phyloP scores from a whole-genome alignment of 257 asterid species.

The Gynochthodes officinalis region DNA sequence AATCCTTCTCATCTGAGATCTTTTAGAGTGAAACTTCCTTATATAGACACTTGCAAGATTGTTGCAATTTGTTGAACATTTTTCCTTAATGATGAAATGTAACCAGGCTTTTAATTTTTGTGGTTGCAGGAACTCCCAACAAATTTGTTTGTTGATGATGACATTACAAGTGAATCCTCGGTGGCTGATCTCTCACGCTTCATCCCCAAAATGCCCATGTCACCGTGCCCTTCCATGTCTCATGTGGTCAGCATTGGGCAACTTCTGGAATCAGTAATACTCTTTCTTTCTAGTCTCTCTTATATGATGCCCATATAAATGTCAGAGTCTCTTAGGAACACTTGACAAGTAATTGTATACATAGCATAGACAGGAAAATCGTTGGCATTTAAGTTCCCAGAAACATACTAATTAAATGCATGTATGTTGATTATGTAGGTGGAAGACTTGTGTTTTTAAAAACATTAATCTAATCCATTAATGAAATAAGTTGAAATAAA shows the following conservation, averaged over 20 bases:
- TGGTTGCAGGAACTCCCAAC: conserved; percentile 64
- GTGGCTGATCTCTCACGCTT: conserved; percentile 71
- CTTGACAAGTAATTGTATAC: no score
- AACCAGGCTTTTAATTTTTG: not conserved
- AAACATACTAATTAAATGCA: not conserved
- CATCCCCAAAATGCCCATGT: conserved; percentile 63
- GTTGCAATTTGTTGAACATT: not conserved
- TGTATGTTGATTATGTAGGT: not conserved
- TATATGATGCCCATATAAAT: not conserved
- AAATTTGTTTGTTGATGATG: conserved; percentile 66
- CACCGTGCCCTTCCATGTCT: conserved; percentile 81
- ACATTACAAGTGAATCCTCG: conserved; percentile 69
- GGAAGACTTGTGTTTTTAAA: not conserved
- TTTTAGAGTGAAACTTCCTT: not conserved
- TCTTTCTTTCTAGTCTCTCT: conserved; percentile 1
- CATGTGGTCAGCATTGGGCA: conserved; percentile 86
- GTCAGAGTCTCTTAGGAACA: not conserved
- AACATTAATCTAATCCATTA: not conserved
- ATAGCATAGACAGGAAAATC: no score
- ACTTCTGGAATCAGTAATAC: conserved; percentile 79
- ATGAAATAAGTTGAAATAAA: not conserved
- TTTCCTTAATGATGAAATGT: not conserved
- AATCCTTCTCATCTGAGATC: not conserved
- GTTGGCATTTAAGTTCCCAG: not conserved
- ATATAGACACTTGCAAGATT: not conserved